Base-by-base conservation (phyloP, 2,329 filamentous ascomycete species). In the Colletotrichum shisoi region DNA sequence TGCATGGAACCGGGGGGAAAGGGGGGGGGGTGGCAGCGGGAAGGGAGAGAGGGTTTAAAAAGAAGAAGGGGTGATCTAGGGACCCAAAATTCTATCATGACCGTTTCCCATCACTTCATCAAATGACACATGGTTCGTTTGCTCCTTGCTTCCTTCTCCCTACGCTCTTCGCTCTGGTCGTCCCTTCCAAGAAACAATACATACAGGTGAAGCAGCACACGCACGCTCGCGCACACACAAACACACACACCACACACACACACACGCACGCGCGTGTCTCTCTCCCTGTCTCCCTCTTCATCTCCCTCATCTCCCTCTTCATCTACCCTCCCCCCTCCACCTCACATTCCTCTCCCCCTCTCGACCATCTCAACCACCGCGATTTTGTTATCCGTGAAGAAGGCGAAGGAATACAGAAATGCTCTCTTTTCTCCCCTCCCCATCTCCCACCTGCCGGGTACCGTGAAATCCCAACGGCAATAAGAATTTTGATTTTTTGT, bases 21-120 rank as follows among this genome's bases (percentile, higher is more conserved):
- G 24, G 6, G 12, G 4, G 12, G 15, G 13, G 1, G 19, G n/a
- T 11, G 34, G n/a, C 3, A 34, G n/a, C 5, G 17, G 6, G 7
- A 7, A 45, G 7, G 15, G 11, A n/a, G 15, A 13, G 27, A 31
- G n/a, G 27, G 17, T 34, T 49, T 42, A 54, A 24, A 40, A 48
- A 52, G 42, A 44, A 31, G 15, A 15, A 27, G 15, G 7, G 8
- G 48, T 45, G 52, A 57, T 68, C 66, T 68, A 68, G 42, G 57
- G 42, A 61, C 62, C 42, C 66, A 40, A 57, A 68, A 62, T 61
- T 68, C 66, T 68, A 68, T 68, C 66, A 68, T 68, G 66, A 66
- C 45, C 64, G n/a, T 64, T 45, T 63, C 60, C 63, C 63, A 54
- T 67, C 45, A 63, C 60, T 67, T 67, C 60, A 24, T 67, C 52